These are phyloP conservation scores for Talaromyces stipitatus DNA, from an alignment of 495 filamentous ascomycete species.

Conservation along the genomic window DNA sequence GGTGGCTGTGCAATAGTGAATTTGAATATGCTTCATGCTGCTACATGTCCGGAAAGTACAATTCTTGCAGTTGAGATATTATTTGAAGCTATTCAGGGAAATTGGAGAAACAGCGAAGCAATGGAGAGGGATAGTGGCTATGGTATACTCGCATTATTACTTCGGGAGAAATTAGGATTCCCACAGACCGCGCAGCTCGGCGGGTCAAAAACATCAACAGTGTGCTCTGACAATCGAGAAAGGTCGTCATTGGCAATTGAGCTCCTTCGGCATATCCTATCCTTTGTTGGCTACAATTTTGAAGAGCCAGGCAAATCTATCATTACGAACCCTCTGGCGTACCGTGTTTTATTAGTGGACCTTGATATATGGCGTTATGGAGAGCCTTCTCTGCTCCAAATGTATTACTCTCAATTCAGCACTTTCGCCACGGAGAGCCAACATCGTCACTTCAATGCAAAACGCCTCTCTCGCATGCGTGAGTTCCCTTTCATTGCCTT, in stretches of 20 bases:
- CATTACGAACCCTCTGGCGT: conserved; percentile 92
- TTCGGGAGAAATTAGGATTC: conserved; percentile 66
- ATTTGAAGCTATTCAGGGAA: conserved; percentile 74
- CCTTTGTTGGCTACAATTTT: conserved; percentile 80
- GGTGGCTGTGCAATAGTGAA: conserved; percentile 80
- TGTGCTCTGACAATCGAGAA: conserved; percentile 34
- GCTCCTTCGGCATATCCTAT: conserved; percentile 67
- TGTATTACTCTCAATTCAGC: conserved; percentile 89
- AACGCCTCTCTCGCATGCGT: conserved; percentile 83
- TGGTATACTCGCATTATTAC: conserved; percentile 68
- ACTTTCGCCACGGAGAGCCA: conserved; percentile 78
- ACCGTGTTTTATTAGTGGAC: conserved; percentile 84
- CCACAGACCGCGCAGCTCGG: conserved; percentile 15
- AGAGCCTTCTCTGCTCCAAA: conserved; percentile 60
- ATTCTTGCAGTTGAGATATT: conserved; percentile 75
- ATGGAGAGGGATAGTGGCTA: conserved; percentile 97
- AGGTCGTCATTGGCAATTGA: conserved; percentile 58
- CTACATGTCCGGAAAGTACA: conserved; percentile 57
- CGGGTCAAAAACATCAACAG: conserved; percentile 27
- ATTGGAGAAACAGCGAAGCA: conserved; percentile 96
- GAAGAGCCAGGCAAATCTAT: conserved; percentile 72
- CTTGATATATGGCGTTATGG: conserved; percentile 85
- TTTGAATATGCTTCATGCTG: conserved; percentile 72
- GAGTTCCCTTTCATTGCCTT: conserved; percentile 30
- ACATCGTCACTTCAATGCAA: conserved; percentile 84